Conservation (phyloP, 2,329 filamentous ascomycete genomes). For the Furcasterigmium furcatum region DNA sequence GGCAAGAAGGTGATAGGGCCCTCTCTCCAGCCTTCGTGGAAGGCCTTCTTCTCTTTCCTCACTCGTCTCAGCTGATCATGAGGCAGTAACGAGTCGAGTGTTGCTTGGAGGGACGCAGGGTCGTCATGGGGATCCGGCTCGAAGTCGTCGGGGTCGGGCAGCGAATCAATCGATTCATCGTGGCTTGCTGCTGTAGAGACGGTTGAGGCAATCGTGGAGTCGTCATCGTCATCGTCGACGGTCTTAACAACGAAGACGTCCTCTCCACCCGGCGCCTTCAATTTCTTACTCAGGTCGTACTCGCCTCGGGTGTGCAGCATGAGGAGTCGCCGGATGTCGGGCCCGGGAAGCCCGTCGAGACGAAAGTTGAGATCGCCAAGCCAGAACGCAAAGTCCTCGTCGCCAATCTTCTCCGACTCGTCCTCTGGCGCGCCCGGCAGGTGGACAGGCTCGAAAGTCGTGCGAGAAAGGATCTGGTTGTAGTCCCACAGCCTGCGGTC, state of each 20-base stretch:
- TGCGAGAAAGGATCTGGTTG: constrained; percentile 70
- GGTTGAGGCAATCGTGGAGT: constrained; percentile 16
- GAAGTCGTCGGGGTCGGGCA: constrained; percentile 66
- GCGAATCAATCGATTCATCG: constrained; percentile 32
- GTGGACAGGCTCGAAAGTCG: constrained; percentile 72
- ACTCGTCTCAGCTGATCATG: constrained; percentile 83
- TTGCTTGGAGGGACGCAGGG: constrained; percentile 83
- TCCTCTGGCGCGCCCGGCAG: constrained; percentile 63
- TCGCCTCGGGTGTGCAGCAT: constrained; percentile 79
- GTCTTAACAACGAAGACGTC: constrained; percentile 18
- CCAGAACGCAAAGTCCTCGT: constrained; percentile 95
- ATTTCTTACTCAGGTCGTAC: constrained; percentile 55
- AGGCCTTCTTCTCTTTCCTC: constrained; percentile 72
- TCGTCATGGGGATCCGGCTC: constrained; percentile 68
- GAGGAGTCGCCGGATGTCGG: constrained; percentile 83
- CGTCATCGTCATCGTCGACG: constrained; percentile 44
- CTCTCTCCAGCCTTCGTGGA: constrained; percentile 91
- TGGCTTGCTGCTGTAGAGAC: constrained; percentile 27
- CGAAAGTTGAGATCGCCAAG: constrained; percentile 96
- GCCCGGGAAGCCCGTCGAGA: constrained; percentile 80
- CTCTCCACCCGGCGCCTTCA: constrained; percentile 42
- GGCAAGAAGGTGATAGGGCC: constrained; percentile 85
- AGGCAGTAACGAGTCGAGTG: constrained; percentile 78
- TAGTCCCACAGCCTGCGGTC: constrained; percentile 91
- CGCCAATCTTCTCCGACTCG: constrained; percentile 70